These are phyloP conservation scores for Bipolaris sorokiniana DNA, from an alignment of 2,329 filamentous ascomycete species.

Conservation along the genomic window DNA sequence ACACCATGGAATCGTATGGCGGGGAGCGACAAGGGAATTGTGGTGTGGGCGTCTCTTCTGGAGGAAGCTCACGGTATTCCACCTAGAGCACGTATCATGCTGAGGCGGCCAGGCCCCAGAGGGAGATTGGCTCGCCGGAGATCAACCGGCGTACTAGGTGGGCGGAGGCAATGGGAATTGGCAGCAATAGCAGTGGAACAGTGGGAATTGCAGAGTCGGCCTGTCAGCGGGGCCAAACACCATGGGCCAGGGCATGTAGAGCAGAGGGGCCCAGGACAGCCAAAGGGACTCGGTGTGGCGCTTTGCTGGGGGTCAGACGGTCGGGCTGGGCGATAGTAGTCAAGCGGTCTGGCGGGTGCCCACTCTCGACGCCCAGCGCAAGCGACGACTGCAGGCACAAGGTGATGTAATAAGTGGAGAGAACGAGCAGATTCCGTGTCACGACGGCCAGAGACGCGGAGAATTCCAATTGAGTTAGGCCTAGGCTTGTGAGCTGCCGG, in stretches of 20 bases:
- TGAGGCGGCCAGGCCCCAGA: neutral
- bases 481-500: conserved; percentile 43
- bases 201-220: neutral
- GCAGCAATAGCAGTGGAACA: neutral
- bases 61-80: neutral
- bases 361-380: conserved; percentile 17
- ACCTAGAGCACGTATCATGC: neutral
- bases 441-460: conserved; percentile 44
- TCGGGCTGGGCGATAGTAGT: conserved; percentile 23
- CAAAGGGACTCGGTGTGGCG: conserved; percentile 2
- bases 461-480: conserved; percentile 42
- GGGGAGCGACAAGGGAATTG: neutral
- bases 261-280: neutral
- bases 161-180: neutral
- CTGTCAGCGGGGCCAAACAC: neutral
- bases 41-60: conserved; percentile 1
- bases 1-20: neutral
- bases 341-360: conserved; percentile 27
- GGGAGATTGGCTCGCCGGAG: conserved; percentile 8
- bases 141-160: neutral
- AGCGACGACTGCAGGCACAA: conserved; percentile 25
- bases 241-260: neutral
- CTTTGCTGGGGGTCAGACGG: conserved; percentile 18
- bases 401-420: conserved; percentile 50
- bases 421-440: conserved; percentile 44